Evolutionary conservation across 768 basidiomycete genomes (phyloP), one percentile per base, ranked within the genome.

Genomic region (Collybia nuda): DNA sequence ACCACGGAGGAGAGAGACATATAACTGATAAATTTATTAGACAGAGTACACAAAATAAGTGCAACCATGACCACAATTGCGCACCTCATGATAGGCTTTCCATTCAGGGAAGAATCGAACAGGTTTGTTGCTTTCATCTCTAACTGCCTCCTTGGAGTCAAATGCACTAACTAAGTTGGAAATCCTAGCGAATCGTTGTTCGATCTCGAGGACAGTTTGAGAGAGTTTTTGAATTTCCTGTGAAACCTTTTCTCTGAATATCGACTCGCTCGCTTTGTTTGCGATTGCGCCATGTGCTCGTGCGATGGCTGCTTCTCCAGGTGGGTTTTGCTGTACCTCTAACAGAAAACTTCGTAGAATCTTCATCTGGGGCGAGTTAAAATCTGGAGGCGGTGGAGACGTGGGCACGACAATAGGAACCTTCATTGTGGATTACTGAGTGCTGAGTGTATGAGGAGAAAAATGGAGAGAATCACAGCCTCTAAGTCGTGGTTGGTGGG

Each of bases 201-300:
- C 48, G 14, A 49, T 49, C 21, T 49, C 15, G 5, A 49, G 48
- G 15, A 49, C 48, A 5, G 48, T 49, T 43, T 18, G 26, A 18
- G 48, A 22, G 6, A 49, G 28, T 19, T 18, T 41, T 6, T 17
- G 26, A n/a, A 49, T 41, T 49, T 49, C 48, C 21, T 49, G 24
- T 28, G 24, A 35, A 26, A 49, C 41, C 12, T 35, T 18, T 6
- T 29, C 39, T 23, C 48, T 28, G 28, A 49, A 42, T 14, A 11
- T 42, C 5, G 48, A 12, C 11, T 42, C 40, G 7, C 26, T 28
- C 28, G 40, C 40, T 22, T 17, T 32, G 7, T 40, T 15, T 3
- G 40, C 48, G 35, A 49, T 23, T 15, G 14, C 28, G 11, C 28
- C 15, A 29, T 49, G 48, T 14, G 41, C 39, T 28, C 21, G 17